A percentile compares a stretch with the other conserved stretches of the same genome.
Evolutionary conservation across 129 eudicot genomes (phyloP).

Genomic region (Pseudognaphalium luteoalbum): DNA sequence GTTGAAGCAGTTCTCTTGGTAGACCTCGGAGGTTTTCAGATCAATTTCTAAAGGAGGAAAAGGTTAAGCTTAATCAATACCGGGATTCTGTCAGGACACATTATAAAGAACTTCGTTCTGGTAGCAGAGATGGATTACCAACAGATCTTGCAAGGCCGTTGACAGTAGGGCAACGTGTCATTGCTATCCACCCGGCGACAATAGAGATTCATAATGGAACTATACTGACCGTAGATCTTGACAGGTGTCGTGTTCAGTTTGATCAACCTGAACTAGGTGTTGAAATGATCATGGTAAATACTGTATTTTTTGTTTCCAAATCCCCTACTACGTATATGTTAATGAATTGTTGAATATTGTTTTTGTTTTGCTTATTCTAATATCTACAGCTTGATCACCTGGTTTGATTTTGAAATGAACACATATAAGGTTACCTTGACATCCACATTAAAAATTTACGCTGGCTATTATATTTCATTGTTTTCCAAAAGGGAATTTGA

Average conservation of each 20-base stretch:
- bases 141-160: constrained; percentile 91
- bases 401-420: background rate
- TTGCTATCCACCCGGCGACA: constrained; percentile 82
- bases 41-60: constrained; percentile 88
- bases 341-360: background rate
- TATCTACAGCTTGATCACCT: background rate
- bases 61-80: constrained; percentile 75
- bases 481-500: background rate
- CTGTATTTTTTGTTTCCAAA: constrained; percentile 3
- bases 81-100: constrained; percentile 88
- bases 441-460: background rate
- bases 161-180: constrained; percentile 85
- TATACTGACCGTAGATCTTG: constrained; percentile 78
- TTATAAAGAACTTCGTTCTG: constrained; percentile 81
- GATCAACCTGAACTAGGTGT: constrained; percentile 83
- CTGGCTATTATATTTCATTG: background rate
- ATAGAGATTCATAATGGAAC: constrained; percentile 91
- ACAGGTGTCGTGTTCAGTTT: constrained; percentile 82
- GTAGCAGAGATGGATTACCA: constrained; percentile 86
- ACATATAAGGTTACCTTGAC: constrained; percentile 2
- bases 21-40: constrained; percentile 88
- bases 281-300: constrained; percentile 71
- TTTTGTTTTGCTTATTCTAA: background rate
- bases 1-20: constrained; percentile 85
- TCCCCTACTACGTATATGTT: background rate